Evolutionary conservation across 2,329 filamentous ascomycete genomes (phyloP).

Genomic region (Alternaria gaisen): DNA sequence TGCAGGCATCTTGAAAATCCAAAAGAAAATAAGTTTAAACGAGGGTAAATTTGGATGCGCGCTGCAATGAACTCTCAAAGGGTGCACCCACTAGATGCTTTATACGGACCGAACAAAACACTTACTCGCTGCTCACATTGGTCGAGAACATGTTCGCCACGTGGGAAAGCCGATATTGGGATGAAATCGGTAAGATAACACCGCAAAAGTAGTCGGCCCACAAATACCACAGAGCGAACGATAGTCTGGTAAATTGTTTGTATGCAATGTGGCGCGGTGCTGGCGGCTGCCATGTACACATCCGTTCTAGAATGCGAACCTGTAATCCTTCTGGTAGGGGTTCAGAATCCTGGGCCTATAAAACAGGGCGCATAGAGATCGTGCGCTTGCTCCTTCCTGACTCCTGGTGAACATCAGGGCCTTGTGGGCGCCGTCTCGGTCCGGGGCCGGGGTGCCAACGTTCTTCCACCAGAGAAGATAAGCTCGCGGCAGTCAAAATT

Average conservation of each 20-base stretch:
- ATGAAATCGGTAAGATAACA: constrained; percentile 12
- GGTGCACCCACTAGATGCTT: constrained; percentile 23
- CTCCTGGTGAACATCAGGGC: constrained; percentile 18
- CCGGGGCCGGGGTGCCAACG: not conserved
- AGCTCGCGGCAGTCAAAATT: constrained; percentile 1
- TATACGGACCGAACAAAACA: constrained; percentile 24
- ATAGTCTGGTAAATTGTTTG: constrained; percentile 11
- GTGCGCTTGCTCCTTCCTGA: not conserved
- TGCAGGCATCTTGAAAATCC: constrained; percentile 31
- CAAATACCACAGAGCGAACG: constrained; percentile 1
- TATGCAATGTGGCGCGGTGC: constrained; percentile 10
- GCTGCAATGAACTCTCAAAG: constrained; percentile 7
- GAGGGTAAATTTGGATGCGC: constrained; percentile 21
- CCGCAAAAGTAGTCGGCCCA: constrained; percentile 3
- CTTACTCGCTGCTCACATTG: constrained; percentile 20
- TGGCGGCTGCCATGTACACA: not conserved
- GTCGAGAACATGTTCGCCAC: constrained; percentile 18
- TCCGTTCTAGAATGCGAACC: constrained; percentile 9
- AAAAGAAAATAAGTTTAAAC: constrained; percentile 20
- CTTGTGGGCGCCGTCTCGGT: not conserved
- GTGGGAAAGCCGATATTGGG: constrained; percentile 23
- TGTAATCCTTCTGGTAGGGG: constrained; percentile 2
- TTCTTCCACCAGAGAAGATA: constrained; percentile 4
- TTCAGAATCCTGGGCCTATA: not conserved
- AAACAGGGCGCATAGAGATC: constrained; percentile 2